Conservation (phyloP, 441 rosid species). For the Aleurites moluccanus region DNA sequence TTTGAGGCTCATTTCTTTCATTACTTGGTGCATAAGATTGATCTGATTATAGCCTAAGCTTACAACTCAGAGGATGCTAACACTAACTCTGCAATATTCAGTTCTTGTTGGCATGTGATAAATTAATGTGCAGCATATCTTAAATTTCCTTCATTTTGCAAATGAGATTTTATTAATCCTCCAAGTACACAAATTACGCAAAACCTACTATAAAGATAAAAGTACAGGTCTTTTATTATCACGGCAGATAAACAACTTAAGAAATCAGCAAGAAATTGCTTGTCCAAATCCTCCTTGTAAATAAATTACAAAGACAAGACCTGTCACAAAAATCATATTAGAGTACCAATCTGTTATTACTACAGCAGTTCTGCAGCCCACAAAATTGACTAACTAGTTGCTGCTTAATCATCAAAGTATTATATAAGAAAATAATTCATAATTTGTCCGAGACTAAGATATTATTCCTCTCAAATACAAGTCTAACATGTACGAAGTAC, state of each 20-base stretch:
- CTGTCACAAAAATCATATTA: neutral
- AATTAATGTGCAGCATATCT: neutral
- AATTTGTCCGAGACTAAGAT: neutral
- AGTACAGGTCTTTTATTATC: neutral
- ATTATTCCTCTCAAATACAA: too few relatives aligned
- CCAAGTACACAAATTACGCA: neutral
- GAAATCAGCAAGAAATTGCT: neutral
- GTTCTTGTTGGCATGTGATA: neutral
- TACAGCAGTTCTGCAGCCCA: neutral
- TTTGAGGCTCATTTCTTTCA: neutral
- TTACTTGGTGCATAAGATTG: neutral
- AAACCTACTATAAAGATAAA: neutral
- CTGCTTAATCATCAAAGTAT: neutral
- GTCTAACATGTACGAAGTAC: neutral
- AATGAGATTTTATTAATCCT: neutral
- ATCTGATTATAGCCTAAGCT: neutral
- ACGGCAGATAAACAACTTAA: neutral
- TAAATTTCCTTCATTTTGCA: neutral
- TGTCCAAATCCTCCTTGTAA: too few relatives aligned
- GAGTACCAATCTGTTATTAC: neutral
- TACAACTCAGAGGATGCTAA: neutral
- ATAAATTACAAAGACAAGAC: too few relatives aligned
- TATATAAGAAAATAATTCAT: neutral
- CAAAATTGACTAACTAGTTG: neutral
- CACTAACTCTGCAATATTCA: neutral